A percentile compares a stretch with the other conserved stretches of the same genome.
Conservation (phyloP, 306 rosid genomes). For the Luffa aegyptiaca region DNA sequence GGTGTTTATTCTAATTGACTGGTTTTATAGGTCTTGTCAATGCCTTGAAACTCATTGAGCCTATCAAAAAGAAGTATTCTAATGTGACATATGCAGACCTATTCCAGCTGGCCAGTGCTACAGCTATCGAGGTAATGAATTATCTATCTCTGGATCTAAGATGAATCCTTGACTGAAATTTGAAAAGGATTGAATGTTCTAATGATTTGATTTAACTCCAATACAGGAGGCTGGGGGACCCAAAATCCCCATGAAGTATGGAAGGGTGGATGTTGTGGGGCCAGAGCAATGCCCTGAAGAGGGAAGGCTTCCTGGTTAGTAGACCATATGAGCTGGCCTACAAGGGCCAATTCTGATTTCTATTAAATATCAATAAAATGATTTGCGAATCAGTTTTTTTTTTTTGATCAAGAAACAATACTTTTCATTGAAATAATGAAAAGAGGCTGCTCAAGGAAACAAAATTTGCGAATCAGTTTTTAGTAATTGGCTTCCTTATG, state of each 20-base stretch:
- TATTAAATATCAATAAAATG: background rate
- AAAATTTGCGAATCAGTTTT: background rate
- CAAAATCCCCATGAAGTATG: constrained; percentile 92
- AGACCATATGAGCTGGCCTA: background rate
- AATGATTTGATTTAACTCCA: constrained; percentile 12
- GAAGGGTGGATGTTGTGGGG: constrained; percentile 63
- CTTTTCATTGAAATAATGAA: no score
- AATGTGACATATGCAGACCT: constrained; percentile 91
- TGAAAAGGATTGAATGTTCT: constrained; percentile 5
- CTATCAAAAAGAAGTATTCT: constrained; percentile 83
- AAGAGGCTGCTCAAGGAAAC: no score
- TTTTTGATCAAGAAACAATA: no score
- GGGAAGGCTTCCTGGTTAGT: constrained; percentile 93
- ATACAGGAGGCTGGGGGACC: constrained; percentile 96
- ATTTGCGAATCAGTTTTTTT: background rate
- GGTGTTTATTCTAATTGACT: constrained; percentile 16
- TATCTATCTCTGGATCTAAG: constrained; percentile 11
- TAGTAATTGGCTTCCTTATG: background rate
- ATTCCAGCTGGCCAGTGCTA: constrained; percentile 93
- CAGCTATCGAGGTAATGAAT: constrained; percentile 72
- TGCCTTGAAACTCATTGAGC: constrained; percentile 92
- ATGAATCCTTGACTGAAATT: background rate
- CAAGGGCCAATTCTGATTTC: background rate
- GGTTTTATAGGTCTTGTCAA: constrained; percentile 63
- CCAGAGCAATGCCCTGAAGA: constrained; percentile 93